phyloP scores from a whole-genome alignment of 2,329 filamentous ascomycete species.

The Aureobasidium pullulans region DNA sequence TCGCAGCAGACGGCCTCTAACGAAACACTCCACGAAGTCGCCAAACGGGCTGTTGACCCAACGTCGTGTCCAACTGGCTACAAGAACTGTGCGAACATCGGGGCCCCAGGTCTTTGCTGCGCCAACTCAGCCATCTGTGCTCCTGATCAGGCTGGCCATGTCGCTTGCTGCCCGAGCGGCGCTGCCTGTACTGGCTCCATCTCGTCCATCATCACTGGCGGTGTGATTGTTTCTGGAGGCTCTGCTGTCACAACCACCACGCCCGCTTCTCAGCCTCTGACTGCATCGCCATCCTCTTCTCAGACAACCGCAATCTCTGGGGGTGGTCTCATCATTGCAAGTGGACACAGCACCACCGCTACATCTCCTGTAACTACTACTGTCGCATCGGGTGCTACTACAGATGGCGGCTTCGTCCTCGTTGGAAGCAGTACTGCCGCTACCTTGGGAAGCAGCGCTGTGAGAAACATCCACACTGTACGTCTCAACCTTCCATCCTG shows the following conservation, averaged over 20 bases:
- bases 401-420: constrained; percentile 24
- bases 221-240: constrained; percentile 23
- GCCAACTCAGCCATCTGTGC: constrained; percentile 46
- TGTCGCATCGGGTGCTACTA: constrained; percentile 15
- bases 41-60: constrained; percentile 29
- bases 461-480: constrained; percentile 24
- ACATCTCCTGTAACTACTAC: constrained; percentile 16
- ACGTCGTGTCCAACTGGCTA: constrained; percentile 45
- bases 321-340: constrained; percentile 22
- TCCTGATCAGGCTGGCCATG: constrained; percentile 48
- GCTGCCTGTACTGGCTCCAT: constrained; percentile 53
- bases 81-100: constrained; percentile 45
- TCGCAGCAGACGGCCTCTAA: background rate
- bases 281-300: constrained; percentile 18
- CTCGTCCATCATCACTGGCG: constrained; percentile 27
- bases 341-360: constrained; percentile 15
- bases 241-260: constrained; percentile 18
- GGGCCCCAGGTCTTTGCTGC: constrained; percentile 51
- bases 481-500: constrained; percentile 16
- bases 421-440: constrained; percentile 27
- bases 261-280: constrained; percentile 15
- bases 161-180: constrained; percentile 55
- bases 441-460: constrained; percentile 23
- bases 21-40: constrained; percentile 18
- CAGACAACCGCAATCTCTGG: constrained; percentile 18